Conservation (phyloP, 2,329 filamentous ascomycete genomes). For the Fusarium virguliforme region DNA sequence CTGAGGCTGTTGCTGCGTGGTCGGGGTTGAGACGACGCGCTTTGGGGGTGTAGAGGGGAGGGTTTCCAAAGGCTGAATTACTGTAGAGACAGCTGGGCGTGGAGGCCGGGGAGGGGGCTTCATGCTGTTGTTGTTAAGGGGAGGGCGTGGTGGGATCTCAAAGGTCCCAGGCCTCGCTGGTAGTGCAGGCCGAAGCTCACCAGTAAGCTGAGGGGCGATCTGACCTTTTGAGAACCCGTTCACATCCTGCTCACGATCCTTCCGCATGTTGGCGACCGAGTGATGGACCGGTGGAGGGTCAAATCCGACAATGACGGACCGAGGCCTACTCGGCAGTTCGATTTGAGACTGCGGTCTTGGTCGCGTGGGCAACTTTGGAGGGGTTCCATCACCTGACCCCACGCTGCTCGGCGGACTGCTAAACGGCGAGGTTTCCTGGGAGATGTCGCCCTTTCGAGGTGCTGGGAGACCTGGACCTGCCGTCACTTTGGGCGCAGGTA, state of each 20-base stretch:
- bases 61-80: slow-evolving; percentile 38
- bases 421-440: slow-evolving; percentile 80
- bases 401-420: slow-evolving; percentile 86
- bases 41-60: slow-evolving; percentile 49
- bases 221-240: slow-evolving; percentile 59
- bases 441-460: slow-evolving; percentile 42
- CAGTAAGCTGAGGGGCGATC: slow-evolving; percentile 60
- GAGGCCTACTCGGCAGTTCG: slow-evolving; percentile 44
- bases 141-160: slow-evolving; percentile 44
- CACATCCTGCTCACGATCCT: slow-evolving; percentile 62
- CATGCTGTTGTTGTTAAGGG: slow-evolving; percentile 34
- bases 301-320: slow-evolving; percentile 53
- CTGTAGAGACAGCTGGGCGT: slow-evolving; percentile 55
- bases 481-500: slow-evolving; percentile 50
- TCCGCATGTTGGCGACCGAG: slow-evolving; percentile 61
- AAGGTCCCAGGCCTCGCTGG: slow-evolving; percentile 64
- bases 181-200: slow-evolving; percentile 64
- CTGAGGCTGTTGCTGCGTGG: slow-evolving; percentile 50
- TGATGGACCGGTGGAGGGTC: slow-evolving; percentile 71
- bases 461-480: slow-evolving; percentile 34
- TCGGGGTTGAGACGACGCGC: slow-evolving; percentile 54
- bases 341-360: slow-evolving; percentile 62
- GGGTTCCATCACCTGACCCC: slow-evolving; percentile 67
- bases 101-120: slow-evolving; percentile 63
- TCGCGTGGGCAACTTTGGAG: slow-evolving; percentile 66